Evolutionary conservation across 139 green algal genomes (phyloP).

Genomic region (Coelastrella sp.): DNA sequence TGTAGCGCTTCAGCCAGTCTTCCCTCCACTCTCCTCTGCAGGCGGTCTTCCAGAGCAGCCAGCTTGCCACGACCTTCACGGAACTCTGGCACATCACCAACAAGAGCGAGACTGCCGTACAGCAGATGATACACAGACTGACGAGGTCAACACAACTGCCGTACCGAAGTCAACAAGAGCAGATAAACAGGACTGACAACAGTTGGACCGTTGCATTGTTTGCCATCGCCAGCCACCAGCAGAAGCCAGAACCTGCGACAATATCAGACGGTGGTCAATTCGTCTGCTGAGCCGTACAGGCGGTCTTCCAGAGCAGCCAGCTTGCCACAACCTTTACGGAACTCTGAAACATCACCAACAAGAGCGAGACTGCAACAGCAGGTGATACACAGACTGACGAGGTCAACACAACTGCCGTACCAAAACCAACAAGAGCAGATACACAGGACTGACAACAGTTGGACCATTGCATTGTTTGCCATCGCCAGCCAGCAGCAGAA

Average conservation of each 20-base stretch:
- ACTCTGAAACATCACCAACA: constrained; percentile 82
- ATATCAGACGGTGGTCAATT: no score
- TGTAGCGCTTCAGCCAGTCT: constrained; percentile 79
- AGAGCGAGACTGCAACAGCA: constrained; percentile 63
- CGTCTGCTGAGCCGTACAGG: no score
- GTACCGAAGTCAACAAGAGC: no score
- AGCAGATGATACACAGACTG: not conserved
- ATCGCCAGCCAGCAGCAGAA: no score
- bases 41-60: constrained; percentile 82
- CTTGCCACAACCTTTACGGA: constrained; percentile 66
- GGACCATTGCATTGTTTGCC: no score
- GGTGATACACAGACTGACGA: not conserved
- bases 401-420: not conserved
- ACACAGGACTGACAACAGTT: no score
- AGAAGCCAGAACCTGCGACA: no score
- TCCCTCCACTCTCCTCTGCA: constrained; percentile 81
- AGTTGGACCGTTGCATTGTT: no score
- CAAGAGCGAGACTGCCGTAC: constrained; percentile 66
- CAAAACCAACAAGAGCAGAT: no score
- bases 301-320: constrained; percentile 84
- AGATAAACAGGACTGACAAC: no score
- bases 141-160: not conserved
- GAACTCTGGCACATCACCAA: constrained; percentile 86
- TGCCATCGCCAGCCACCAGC: no score
- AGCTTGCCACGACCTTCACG: constrained; percentile 67